A percentile compares a stretch with the other conserved stretches of the same genome.
phyloP scores from a whole-genome alignment of 495 filamentous ascomycete species.

The Tuber microsphaerosporum region DNA sequence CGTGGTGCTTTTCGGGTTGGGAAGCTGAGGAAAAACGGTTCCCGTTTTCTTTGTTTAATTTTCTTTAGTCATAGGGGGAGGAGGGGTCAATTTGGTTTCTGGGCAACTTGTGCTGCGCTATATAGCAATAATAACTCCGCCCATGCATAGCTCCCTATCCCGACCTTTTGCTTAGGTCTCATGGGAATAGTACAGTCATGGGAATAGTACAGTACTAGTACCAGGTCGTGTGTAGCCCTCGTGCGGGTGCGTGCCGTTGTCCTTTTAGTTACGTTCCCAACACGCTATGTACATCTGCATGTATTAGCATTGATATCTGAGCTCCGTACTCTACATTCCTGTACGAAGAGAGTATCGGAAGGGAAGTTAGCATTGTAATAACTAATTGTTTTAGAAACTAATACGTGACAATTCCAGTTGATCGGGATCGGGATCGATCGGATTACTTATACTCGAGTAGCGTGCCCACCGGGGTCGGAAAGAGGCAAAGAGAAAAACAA shows the following conservation, averaged over 20 bases:
- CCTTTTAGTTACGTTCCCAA: neutral
- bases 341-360: neutral
- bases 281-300: neutral
- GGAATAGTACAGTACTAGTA: neutral
- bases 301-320: neutral
- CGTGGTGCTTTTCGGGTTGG: neutral
- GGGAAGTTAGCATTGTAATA: neutral
- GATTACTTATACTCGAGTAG: neutral
- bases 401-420: neutral
- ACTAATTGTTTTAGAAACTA: neutral
- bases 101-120: neutral
- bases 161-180: neutral
- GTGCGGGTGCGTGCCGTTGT: neutral
- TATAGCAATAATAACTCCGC: neutral
- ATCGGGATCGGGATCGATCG: slow-evolving; percentile 4
- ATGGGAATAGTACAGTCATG: neutral
- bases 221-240: neutral
- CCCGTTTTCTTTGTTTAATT: neutral
- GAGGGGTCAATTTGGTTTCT: neutral
- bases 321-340: neutral
- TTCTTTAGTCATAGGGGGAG: neutral
- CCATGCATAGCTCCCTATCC: neutral
- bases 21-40: neutral
- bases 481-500: neutral
- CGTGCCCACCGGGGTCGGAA: neutral